phyloP scores from a whole-genome alignment of 2,329 filamentous ascomycete species.

The Colletotrichum sp. region DNA sequence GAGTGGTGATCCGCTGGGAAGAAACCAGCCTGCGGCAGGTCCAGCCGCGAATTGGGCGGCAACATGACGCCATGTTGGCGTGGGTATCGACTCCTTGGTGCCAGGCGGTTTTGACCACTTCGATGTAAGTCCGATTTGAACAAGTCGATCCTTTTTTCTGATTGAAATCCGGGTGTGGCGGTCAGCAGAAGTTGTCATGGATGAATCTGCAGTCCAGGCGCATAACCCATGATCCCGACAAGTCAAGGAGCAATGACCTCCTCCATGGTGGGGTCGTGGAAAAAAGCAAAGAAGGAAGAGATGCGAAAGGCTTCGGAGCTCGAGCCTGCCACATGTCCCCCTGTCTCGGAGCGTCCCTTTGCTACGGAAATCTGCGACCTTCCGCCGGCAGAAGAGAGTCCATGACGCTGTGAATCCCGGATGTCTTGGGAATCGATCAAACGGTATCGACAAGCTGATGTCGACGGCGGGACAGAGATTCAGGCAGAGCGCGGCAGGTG shows the following conservation, averaged over 20 bases:
- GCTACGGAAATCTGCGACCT: conserved; percentile 5
- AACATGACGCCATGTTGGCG: neutral
- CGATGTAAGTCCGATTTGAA: neutral
- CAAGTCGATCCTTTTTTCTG: neutral
- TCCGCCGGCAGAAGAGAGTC: neutral
- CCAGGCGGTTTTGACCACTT: neutral
- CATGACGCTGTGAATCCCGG: neutral
- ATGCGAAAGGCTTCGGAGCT: conserved; percentile 2
- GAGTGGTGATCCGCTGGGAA: conserved; percentile 1
- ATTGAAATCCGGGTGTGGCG: neutral
- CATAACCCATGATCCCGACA: conserved; percentile 1
- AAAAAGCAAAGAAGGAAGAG: conserved; percentile 10
- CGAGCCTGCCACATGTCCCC: neutral
- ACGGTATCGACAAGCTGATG: neutral
- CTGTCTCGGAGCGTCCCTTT: conserved; percentile 12
- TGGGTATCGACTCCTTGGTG: neutral
- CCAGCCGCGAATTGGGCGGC: neutral
- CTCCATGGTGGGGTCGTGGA: neutral
- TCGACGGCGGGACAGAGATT: neutral
- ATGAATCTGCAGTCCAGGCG: neutral
- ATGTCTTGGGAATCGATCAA: neutral
- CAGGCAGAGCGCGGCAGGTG: neutral
- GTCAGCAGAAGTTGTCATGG: neutral
- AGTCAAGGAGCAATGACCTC: neutral
- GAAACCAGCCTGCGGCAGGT: conserved; percentile 4